These are phyloP conservation scores for Saccharomyces paradoxus DNA, from an alignment of 805 yeast species.

Conservation along the genomic window DNA sequence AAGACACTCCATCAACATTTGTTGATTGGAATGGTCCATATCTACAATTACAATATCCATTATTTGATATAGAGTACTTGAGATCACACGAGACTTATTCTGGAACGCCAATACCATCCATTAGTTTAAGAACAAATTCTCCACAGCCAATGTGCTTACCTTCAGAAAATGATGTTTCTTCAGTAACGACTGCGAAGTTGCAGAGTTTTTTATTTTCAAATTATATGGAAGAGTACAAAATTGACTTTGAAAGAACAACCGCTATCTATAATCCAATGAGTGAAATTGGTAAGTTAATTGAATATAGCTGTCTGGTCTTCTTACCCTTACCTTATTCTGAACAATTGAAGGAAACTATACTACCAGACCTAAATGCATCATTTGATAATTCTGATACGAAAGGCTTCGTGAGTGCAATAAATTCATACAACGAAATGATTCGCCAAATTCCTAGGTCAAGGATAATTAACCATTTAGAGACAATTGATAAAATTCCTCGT, in stretches of 20 bases:
- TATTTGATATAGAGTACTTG: slow-evolving; percentile 16
- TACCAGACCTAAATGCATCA: slow-evolving; percentile 18
- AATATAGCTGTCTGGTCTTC: slow-evolving; percentile 19
- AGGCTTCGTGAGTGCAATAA: slow-evolving; percentile 29
- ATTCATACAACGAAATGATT: slow-evolving; percentile 39
- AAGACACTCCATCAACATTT: slow-evolving; percentile 3
- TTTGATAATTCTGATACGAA: slow-evolving; percentile 24
- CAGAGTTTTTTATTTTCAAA: slow-evolving; percentile 17
- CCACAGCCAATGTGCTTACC: background rate
- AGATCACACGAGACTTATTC: background rate
- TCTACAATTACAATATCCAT: slow-evolving; percentile 7
- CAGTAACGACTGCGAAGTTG: slow-evolving; percentile 9
- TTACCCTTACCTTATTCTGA: slow-evolving; percentile 15
- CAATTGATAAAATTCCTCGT: slow-evolving; percentile 30
- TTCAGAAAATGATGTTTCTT: background rate
- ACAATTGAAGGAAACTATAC: slow-evolving; percentile 6
- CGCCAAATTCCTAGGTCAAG: slow-evolving; percentile 29
- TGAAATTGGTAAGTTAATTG: slow-evolving; percentile 28
- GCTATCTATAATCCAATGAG: slow-evolving; percentile 26
- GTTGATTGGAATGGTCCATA: slow-evolving; percentile 9
- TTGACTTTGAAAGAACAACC: slow-evolving; percentile 14
- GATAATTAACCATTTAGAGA: slow-evolving; percentile 26
- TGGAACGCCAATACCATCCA: slow-evolving; percentile 10
- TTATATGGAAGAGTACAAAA: slow-evolving; percentile 20
- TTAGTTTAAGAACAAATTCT: slow-evolving; percentile 8